Conservation (phyloP, 1,284 basidiomycete genomes). For the Apiotrichum akiyoshidainum region DNA sequence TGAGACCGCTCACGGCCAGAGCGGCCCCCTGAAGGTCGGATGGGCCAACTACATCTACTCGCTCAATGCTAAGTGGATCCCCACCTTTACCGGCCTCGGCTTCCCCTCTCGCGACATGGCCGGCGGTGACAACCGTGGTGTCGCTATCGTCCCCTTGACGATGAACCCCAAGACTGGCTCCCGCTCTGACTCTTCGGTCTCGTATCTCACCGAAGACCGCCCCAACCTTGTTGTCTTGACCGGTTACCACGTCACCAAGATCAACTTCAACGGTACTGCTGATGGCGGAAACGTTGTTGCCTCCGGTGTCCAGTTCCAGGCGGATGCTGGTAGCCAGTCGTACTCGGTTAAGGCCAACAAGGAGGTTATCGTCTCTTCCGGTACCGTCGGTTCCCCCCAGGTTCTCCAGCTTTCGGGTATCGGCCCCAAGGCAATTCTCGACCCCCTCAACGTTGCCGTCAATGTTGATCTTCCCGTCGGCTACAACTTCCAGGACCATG, state of each 20-base stretch:
- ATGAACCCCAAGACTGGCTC: conserved; percentile 65
- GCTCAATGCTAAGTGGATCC: conserved; percentile 58
- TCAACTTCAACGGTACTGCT: conserved; percentile 59
- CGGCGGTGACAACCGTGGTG: conserved; percentile 35
- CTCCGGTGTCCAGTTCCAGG: conserved; percentile 60
- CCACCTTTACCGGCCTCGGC: conserved; percentile 53
- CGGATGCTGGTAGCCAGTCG: conserved; percentile 33
- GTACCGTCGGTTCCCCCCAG: conserved; percentile 14
- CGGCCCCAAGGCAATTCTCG: conserved; percentile 12
- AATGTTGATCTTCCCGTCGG: conserved; percentile 26
- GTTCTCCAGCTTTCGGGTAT: conserved; percentile 23
- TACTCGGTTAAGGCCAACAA: conserved; percentile 10
- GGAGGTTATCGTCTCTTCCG: conserved; percentile 16
- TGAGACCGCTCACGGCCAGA: conserved; percentile 51
- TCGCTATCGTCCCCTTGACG: conserved; percentile 58
- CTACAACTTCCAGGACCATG: conserved; percentile 34
- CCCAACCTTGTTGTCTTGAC: conserved; percentile 62
- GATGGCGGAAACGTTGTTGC: conserved; percentile 54
- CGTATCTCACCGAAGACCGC: conserved; percentile 62
- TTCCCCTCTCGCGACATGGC: conserved; percentile 52
- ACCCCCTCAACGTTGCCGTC: conserved; percentile 18
- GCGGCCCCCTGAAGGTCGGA: conserved; percentile 54
- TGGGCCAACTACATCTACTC: conserved; percentile 50
- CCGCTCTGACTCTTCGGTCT: conserved; percentile 63
- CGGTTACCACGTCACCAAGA: conserved; percentile 59